Evolutionary conservation across 345 rosid species (phyloP).

Genomic region (Populus deltoides): DNA sequence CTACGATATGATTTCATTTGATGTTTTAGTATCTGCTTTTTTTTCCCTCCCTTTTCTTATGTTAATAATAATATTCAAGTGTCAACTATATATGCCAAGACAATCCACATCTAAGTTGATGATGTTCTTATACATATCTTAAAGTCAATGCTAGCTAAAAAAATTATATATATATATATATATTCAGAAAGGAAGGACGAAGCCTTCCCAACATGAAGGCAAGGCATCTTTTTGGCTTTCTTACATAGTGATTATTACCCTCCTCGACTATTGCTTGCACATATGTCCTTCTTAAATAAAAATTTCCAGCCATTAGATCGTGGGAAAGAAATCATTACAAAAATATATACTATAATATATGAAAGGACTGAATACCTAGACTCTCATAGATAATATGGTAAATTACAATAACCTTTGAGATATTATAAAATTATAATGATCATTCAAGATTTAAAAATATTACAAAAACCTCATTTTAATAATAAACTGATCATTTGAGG

Average conservation of each 20-base stretch:
- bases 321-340: constrained; percentile 24
- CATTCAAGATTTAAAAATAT: background rate
- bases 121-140: background rate
- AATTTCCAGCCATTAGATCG: constrained; percentile 3
- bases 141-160: constrained; percentile 42
- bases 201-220: constrained; percentile 27
- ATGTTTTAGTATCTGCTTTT: constrained; percentile 4
- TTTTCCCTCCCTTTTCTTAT: no score
- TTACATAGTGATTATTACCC: constrained; percentile 15
- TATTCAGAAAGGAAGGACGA: background rate
- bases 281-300: no score
- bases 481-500: background rate
- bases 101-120: constrained; percentile 8
- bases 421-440: background rate
- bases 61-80: background rate
- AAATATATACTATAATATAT: background rate
- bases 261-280: background rate
- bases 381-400: background rate
- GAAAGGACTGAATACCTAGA: constrained; percentile 1
- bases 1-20: constrained; percentile 39
- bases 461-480: background rate
- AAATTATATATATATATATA: no score
- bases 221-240: background rate
- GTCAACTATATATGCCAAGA: constrained; percentile 9
- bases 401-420: background rate